These are phyloP conservation scores for Tetracladium maxilliforme DNA, from an alignment of 2,329 filamentous ascomycete species.

Conservation along the genomic window DNA sequence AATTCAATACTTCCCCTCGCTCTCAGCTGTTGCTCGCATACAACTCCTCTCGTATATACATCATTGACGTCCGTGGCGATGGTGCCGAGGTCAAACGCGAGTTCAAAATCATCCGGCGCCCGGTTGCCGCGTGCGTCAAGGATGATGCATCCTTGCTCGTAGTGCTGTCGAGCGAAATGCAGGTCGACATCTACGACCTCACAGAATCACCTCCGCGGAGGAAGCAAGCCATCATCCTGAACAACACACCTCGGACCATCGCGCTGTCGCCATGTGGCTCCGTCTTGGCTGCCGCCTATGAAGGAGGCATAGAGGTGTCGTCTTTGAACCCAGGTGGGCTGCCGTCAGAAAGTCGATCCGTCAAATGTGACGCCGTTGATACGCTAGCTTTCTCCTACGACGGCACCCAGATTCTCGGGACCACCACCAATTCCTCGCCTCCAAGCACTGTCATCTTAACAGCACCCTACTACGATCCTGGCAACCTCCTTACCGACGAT, in stretches of 20 bases:
- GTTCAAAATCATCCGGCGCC: slow-evolving; percentile 64
- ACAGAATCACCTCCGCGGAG: slow-evolving; percentile 47
- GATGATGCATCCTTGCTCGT: slow-evolving; percentile 66
- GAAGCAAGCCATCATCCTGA: slow-evolving; percentile 61
- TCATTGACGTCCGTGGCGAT: slow-evolving; percentile 51
- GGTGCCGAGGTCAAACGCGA: slow-evolving; percentile 56
- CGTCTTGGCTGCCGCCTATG: slow-evolving; percentile 72
- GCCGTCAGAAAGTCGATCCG: slow-evolving; percentile 54
- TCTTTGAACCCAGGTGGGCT: slow-evolving; percentile 51
- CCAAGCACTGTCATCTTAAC: slow-evolving; percentile 64
- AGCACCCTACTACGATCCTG: slow-evolving; percentile 65
- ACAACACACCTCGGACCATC: slow-evolving; percentile 65
- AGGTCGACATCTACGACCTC: slow-evolving; percentile 76
- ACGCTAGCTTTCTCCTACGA: slow-evolving; percentile 62
- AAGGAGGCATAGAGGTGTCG: slow-evolving; percentile 79
- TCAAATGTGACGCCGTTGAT: slow-evolving; percentile 67
- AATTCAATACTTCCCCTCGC: slow-evolving; percentile 64
- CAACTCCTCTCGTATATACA: slow-evolving; percentile 73
- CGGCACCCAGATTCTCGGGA: slow-evolving; percentile 65
- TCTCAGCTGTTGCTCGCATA: slow-evolving; percentile 66
- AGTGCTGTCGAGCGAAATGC: slow-evolving; percentile 68
- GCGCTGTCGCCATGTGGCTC: slow-evolving; percentile 69
- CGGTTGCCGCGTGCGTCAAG: slow-evolving; percentile 62
- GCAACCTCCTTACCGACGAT: slow-evolving; percentile 48
- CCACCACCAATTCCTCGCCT: slow-evolving; percentile 48